Evolutionary conservation across 345 rosid species (phyloP).

Genomic region (Rhodomyrtus tomentosa): DNA sequence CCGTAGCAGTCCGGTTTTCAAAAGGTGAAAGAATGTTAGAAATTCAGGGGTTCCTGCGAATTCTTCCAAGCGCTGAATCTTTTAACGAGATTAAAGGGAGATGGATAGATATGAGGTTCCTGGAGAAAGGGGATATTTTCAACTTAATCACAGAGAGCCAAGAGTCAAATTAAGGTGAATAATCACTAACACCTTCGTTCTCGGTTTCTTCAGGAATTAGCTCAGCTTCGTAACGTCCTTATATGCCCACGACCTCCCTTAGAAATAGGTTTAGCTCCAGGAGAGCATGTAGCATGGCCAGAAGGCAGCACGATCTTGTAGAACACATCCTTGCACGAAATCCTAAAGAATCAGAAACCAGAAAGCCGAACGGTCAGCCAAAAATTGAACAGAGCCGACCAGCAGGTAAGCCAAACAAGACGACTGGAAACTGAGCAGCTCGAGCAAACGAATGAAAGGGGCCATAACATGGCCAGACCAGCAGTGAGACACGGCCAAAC

Average conservation of each 20-base stretch:
- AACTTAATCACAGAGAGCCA: neutral
- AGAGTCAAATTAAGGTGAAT: neutral
- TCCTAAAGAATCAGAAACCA: too few relatives aligned
- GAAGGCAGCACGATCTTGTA: too few relatives aligned
- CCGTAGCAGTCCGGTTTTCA: neutral
- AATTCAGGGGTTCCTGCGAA: neutral
- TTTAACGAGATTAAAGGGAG: neutral
- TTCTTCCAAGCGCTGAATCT: neutral
- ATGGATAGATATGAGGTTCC: neutral
- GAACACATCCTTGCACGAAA: too few relatives aligned
- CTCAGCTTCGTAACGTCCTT: accelerated
- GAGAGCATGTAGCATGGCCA: too few relatives aligned
- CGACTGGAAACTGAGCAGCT: too few relatives aligned
- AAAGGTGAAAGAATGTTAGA: neutral
- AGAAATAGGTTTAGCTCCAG: too few relatives aligned
- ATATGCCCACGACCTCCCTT: neutral
- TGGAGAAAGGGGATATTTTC: neutral
- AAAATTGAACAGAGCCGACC: too few relatives aligned
- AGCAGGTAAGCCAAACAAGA: too few relatives aligned
- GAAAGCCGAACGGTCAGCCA: too few relatives aligned
- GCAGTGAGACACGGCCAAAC: too few relatives aligned
- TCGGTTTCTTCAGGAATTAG: neutral
- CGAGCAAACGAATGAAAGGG: too few relatives aligned
- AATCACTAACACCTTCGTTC: neutral
- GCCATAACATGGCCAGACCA: too few relatives aligned